Conservation (phyloP, 441 rosid genomes). For the Euphorbia celastroides region DNA sequence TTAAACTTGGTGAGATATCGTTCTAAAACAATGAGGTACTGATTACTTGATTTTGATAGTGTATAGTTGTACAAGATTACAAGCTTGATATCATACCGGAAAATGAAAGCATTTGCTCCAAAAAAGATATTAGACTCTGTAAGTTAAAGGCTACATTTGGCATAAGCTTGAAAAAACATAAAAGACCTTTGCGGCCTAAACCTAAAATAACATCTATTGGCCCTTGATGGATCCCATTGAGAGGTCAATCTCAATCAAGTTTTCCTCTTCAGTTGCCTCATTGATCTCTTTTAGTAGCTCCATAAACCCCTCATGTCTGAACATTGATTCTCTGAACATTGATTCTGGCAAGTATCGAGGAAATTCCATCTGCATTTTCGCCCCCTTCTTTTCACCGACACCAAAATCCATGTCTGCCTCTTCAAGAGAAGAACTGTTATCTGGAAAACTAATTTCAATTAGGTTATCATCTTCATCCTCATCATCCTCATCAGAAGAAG, state of each 20-base stretch:
- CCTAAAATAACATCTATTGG: constrained; percentile 9
- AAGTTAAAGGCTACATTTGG: constrained; percentile 4
- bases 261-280: constrained; percentile 58
- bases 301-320: constrained; percentile 28
- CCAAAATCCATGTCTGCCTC: no score
- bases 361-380: constrained; percentile 23
- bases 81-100: neutral
- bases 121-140: neutral
- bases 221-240: constrained; percentile 61
- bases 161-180: constrained; percentile 6
- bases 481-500: constrained; percentile 25
- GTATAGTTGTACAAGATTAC: neutral
- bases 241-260: constrained; percentile 71
- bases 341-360: constrained; percentile 20
- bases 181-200: neutral
- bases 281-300: constrained; percentile 38
- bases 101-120: neutral
- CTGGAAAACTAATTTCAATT: constrained; percentile 58
- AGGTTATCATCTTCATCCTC: constrained; percentile 60
- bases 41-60: neutral
- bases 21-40: no score
- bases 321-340: constrained; percentile 26
- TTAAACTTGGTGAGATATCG: neutral
- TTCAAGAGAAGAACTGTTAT: constrained; percentile 17
- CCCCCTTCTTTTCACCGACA: constrained; percentile 24